Evolutionary conservation across 2,329 filamentous ascomycete species (phyloP).

Genomic region (Exophiala bonariae): DNA sequence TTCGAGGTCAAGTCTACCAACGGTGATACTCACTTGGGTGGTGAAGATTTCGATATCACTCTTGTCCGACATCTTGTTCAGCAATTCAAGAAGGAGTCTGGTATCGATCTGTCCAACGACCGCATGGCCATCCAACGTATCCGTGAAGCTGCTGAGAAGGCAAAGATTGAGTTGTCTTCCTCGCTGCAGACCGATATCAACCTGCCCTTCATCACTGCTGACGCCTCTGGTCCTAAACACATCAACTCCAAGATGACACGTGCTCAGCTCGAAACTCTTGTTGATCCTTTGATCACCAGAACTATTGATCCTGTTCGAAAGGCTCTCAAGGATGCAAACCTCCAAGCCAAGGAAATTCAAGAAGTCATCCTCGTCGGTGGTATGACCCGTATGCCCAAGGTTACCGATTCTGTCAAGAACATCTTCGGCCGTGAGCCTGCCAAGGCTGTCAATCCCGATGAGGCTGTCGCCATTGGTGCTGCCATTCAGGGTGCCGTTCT

Average conservation of each 20-base stretch:
- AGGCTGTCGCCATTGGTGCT: constrained; percentile 96
- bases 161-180: constrained; percentile 97
- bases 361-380: constrained; percentile 97
- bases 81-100: constrained; percentile 95
- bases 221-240: constrained; percentile 94
- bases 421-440: constrained; percentile 95
- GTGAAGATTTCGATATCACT: constrained; percentile 95
- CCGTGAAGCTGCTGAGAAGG: constrained; percentile 97
- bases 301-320: constrained; percentile 94
- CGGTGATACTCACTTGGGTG: constrained; percentile 96
- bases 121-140: constrained; percentile 99
- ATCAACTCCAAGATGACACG: constrained; percentile 95
- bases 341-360: constrained; percentile 90
- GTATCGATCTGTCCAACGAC: constrained; percentile 84
- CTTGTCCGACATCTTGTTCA: constrained; percentile 91
- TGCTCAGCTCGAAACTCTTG: constrained; percentile 87
- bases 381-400: constrained; percentile 99
- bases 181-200: constrained; percentile 96
- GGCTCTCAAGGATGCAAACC: constrained; percentile 91
- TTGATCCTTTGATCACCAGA: constrained; percentile 81
- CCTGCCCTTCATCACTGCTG: constrained; percentile 97
- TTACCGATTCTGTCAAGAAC: constrained; percentile 90
- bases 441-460: constrained; percentile 98
- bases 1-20: constrained; percentile 99
- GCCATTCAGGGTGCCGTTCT: constrained; percentile 97